A percentile compares a stretch with the other conserved stretches of the same genome.
These are phyloP conservation scores for Candida nemodendra DNA, from an alignment of 805 yeast species.

Conservation along the genomic window DNA sequence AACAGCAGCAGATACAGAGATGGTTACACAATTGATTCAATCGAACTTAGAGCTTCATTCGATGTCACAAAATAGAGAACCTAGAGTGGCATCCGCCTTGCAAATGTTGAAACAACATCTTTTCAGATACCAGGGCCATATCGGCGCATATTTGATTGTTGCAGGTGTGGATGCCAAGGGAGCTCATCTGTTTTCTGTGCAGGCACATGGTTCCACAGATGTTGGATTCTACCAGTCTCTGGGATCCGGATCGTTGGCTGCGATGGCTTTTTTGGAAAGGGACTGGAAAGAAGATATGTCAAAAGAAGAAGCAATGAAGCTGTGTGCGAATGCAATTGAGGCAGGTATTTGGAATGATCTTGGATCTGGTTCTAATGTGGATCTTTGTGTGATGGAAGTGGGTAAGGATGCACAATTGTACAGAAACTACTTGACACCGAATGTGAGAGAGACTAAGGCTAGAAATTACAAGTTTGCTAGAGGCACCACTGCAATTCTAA, in stretches of 20 bases:
- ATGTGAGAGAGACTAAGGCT: conserved; percentile 78
- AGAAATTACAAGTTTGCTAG: conserved; percentile 80
- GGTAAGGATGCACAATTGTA: conserved; percentile 83
- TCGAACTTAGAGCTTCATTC: conserved; percentile 91
- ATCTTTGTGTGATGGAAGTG: conserved; percentile 92
- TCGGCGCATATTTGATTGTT: conserved; percentile 97
- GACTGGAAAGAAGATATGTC: conserved; percentile 78
- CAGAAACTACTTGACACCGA: conserved; percentile 90
- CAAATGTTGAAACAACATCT: conserved; percentile 93
- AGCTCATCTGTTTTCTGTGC: conserved; percentile 86
- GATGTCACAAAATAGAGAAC: conserved; percentile 77
- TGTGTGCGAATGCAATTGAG: conserved; percentile 90
- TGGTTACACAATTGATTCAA: conserved; percentile 90
- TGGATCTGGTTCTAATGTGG: conserved; percentile 98
- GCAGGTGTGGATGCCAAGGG: conserved; percentile 98
- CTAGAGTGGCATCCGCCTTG: conserved; percentile 90
- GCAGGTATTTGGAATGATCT: conserved; percentile 99
- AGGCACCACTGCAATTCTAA: conserved; percentile 91
- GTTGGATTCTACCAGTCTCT: conserved; percentile 89
- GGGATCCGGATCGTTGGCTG: conserved; percentile 97
- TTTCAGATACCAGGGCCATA: conserved; percentile 94
- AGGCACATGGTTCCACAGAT: conserved; percentile 98
- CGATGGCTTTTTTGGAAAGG: conserved; percentile 95
- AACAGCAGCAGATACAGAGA: conserved; percentile 99
- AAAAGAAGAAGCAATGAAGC: conserved; percentile 85